Base-by-base conservation (phyloP, 768 basidiomycete species). In the Gautieria morchelliformis region DNA sequence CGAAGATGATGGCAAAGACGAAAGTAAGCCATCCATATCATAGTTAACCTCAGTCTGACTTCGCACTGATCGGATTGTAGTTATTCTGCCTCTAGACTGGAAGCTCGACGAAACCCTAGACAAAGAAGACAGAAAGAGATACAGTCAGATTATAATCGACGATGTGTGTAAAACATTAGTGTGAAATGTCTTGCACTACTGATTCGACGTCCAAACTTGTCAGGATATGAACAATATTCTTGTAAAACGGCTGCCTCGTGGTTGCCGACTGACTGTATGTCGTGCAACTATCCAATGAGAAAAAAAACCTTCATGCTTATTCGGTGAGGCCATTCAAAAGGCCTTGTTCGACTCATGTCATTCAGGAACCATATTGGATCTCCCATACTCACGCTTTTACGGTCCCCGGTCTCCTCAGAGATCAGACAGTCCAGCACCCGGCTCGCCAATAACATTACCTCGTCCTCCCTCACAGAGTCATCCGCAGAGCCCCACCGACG, bases 151-250 rank as follows among this genome's bases (percentile, higher is more conserved):
- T 8, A 47, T 57, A 11, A 49, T 57, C 20, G 56, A 57, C 47
- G 56, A 57, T 53, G 42, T 58, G 12, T n/a, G 33, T 53, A 44
- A 20, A 4, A 11, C 6, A 15, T 27, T 42, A 5, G 2, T 19
- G 39, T 8, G 6, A 10, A 17, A 35, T 42, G 20, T 20, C 30
- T 10, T n/a, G 20, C 4, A 8, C 15, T 39, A 39, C 19, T 37
- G 32, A 48, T 22, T 8, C n/a, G 30, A 22, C 49, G 20, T 40
- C 3, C 17, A 10, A 14, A 22, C 19, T 27, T 27, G n/a, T 14
- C 32, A 58, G 51, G 58, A 58, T 19, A 58, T 58, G 58, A 39
- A 58, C 27, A 39, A 58, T 27, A 53, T 58, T 11, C 49, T 58
- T 22, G 47, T 58, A 11, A 52, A 53, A 32, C 33, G 32, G 8